Evolutionary conservation across 1,139 yeast genomes (phyloP).

Genomic region (Arxiozyma heterogenica): DNA sequence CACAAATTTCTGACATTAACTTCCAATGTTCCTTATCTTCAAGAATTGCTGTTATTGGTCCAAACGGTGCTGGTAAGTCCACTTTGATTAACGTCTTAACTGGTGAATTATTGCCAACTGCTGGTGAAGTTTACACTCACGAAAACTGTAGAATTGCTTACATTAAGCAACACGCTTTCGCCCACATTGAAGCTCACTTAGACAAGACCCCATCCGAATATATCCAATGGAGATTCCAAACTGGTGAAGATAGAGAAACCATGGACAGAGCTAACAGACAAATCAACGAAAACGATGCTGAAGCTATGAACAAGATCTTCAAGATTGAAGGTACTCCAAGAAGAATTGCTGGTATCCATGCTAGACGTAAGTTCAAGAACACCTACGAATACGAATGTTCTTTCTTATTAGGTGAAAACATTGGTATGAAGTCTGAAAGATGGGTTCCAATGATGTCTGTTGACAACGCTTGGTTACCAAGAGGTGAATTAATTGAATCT

Average conservation of each 20-base stretch:
- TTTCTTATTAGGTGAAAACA: constrained; percentile 93
- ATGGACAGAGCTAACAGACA: constrained; percentile 99
- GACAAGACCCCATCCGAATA: constrained; percentile 99
- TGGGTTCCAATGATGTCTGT: constrained; percentile 99
- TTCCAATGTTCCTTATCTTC: constrained; percentile 99
- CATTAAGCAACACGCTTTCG: constrained; percentile 99
- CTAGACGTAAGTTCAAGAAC: constrained; percentile 99
- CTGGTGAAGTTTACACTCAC: constrained; percentile 98
- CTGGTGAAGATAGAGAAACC: constrained; percentile 99
- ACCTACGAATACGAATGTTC: constrained; percentile 99
- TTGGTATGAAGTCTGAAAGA: constrained; percentile 98
- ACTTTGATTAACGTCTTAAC: constrained; percentile 96
- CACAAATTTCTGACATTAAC: constrained; percentile 80
- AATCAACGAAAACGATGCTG: constrained; percentile 93
- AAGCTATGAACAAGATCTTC: constrained; percentile 98
- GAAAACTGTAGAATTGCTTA: constrained; percentile 99
- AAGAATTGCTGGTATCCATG: constrained; percentile 89
- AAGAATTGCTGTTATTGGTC: constrained; percentile 99
- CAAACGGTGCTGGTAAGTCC: constrained; percentile 99
- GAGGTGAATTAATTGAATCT: constrained; percentile 98
- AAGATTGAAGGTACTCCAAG: constrained; percentile 97
- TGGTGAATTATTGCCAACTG: constrained; percentile 97
- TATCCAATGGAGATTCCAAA: constrained; percentile 99
- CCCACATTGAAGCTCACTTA: constrained; percentile 96
- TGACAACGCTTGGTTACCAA: constrained; percentile 99